Evolutionary conservation across 805 yeast genomes (phyloP), one percentile per base, ranked within the genome.

Genomic region (Kockiozyma suomiensis): DNA sequence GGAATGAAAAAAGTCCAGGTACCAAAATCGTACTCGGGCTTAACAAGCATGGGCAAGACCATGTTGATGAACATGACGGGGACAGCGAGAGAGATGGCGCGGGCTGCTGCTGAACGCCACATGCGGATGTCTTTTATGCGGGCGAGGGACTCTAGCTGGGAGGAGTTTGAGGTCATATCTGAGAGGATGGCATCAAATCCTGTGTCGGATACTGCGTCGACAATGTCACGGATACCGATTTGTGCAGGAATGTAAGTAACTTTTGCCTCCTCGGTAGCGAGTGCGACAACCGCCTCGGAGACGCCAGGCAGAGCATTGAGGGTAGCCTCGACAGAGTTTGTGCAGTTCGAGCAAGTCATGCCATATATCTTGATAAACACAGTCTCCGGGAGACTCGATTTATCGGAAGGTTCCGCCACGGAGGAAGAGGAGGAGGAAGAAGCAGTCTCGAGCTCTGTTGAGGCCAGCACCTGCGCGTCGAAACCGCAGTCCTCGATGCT

Each of bases 401-500:
- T 50, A 46, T 26, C 57, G 21, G 56, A 8, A 13, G 50, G 51
- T 13, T 45, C 59, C 13, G 42, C 19, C 26, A 41, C 50, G 41
- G 56, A 55, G 33, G 53, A 45, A 10, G 53, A 30, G 2, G 48
- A 52, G 35, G 55, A 51, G 2, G 54, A 50, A 10, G 56, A 19
- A 2, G 49, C 60, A 6, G 47, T 58, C 25, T 45, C 60, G 45
- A 40, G 56, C 7, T 41, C 33, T n/a, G 41, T 46, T 21, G 55
- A 56, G 15, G 68, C 67, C 3, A 74, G 33, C 5, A 75, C 48
- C 2, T 63, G 62, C 7, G 84, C 84, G 47, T 84, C 91, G 69
- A 87, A 89, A 4, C 96, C 96, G 62, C 86, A 82, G 68, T 86
- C 88, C 61, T 90, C 96, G 15, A 92, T 81, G 1, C 83, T 74